Base-by-base conservation (phyloP, 1,139 yeast genomes). In the Kluyveromyces marxianus region DNA sequence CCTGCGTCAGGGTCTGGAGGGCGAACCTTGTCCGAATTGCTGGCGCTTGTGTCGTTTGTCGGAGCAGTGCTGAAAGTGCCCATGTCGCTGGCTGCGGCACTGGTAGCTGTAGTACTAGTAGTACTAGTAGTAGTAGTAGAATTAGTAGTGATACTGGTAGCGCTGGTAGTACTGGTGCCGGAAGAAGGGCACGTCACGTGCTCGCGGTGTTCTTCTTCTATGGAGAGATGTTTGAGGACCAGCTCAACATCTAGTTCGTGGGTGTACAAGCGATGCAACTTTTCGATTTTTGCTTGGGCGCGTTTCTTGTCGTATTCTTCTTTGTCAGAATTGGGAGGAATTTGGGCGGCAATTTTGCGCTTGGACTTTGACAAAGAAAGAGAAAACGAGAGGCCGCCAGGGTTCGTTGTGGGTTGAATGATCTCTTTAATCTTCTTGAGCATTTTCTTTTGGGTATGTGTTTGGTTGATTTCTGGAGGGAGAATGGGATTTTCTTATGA, bases 361-460 rank as follows among this genome's bases (percentile, higher is more conserved):
- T 14, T 14, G 37, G 25, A 36, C 42, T 14, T 30, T 30, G 32
- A 7, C 32, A 30, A 7, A 10, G 7, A 10, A 30, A 7, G 10
- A 7, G 10, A 30, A 7, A 30, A 44, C 31, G 46, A 39, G 41
- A 44, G 35, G 3, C 50, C 50, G 33, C 42, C 50, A 14, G 47
- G 50, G 35, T 44, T 47, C 36, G 35, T 41, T 25, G 35, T 33
- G 14, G 50, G 50, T 8, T 47, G 37, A 3, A 47, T 35, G 14
- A 30, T 44, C 25, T 45, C 10, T 30, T 27, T 28, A 4, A 37
- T 21, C 32, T 29, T 37, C 10, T 30, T 37, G 41, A 37, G 25
- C 41, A 37, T 29, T 14, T n/a, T 26, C 7, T 10, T n/a, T 7
- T 14, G 30, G 24, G 7, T n/a, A 4, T 26, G 39, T 8, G 33